phyloP scores from a whole-genome alignment of 352 stramenopile genomes.

The Phytopythium helicoides region DNA sequence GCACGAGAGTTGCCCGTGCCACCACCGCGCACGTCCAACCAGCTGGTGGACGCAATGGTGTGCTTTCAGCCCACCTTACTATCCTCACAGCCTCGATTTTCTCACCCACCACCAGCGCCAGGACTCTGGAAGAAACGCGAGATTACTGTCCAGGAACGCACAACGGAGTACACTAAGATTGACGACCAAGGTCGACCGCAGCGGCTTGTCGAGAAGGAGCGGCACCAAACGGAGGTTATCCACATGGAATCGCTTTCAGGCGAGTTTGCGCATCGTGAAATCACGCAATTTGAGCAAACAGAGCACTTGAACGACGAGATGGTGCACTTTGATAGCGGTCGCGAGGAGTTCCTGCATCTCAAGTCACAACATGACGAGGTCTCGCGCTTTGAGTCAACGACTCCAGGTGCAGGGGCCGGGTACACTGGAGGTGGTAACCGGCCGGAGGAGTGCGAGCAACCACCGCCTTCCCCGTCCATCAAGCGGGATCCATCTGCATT shows the following conservation, averaged over 20 bases:
- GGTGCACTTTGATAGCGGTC: constrained; percentile 73
- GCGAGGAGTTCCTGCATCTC: constrained; percentile 81
- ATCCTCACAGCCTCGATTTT: constrained; percentile 32
- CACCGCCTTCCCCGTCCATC: constrained; percentile 69
- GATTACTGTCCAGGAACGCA: constrained; percentile 85
- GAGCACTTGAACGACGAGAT: constrained; percentile 84
- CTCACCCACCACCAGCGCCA: constrained; percentile 42
- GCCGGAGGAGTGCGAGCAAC: constrained; percentile 71
- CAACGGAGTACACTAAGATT: constrained; percentile 88
- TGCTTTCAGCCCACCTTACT: constrained; percentile 42
- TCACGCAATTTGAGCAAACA: constrained; percentile 84
- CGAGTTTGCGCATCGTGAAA: constrained; percentile 81
- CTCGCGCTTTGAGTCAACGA: constrained; percentile 79
- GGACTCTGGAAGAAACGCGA: constrained; percentile 88
- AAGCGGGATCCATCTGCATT: constrained; percentile 63
- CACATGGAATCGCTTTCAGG: constrained; percentile 80
- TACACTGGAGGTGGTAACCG: constrained; percentile 11
- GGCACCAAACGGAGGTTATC: constrained; percentile 81
- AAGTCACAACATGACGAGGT: constrained; percentile 84
- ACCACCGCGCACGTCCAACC: constrained; percentile 12
- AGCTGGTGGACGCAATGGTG: constrained; percentile 23
- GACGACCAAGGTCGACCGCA: constrained; percentile 73
- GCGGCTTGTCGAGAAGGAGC: constrained; percentile 78
- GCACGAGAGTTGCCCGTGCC: constrained; percentile 13
- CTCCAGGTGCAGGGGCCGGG: constrained; percentile 22